Conservation (phyloP, 2,329 filamentous ascomycete species). For the Epichloe baconii region DNA sequence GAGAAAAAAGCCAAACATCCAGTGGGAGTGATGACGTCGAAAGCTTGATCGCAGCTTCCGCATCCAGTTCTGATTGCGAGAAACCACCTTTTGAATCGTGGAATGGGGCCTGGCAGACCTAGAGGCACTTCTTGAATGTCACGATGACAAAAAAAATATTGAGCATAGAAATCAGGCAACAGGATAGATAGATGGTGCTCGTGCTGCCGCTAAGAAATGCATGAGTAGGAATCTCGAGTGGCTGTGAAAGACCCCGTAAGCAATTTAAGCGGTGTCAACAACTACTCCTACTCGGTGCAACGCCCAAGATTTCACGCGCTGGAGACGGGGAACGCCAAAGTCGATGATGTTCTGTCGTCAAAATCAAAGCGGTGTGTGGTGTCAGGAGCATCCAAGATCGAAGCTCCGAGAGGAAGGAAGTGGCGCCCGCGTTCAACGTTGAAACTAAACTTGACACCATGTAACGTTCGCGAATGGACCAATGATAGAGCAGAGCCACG, state of each 20-base stretch:
- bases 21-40: not conserved
- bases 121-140: not conserved
- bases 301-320: too few relatives aligned
- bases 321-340: too few relatives aligned
- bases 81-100: too few relatives aligned
- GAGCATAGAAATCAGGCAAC: not conserved
- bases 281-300: too few relatives aligned
- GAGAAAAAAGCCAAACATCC: not conserved
- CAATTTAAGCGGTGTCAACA: not conserved
- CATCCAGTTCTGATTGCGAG: not conserved
- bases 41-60: not conserved
- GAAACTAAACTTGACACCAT: not conserved
- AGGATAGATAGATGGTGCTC: not conserved
- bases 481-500: not conserved
- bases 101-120: not conserved
- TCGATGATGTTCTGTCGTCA: not conserved
- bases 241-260: not conserved
- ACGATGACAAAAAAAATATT: not conserved
- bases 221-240: not conserved
- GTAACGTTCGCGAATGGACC: not conserved
- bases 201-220: too few relatives aligned
- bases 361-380: not conserved
- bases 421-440: not conserved
- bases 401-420: not conserved
- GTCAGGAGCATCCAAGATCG: not conserved